Evolutionary conservation across 2,329 filamentous ascomycete genomes (phyloP).

Genomic region (Calonectria honghensis): DNA sequence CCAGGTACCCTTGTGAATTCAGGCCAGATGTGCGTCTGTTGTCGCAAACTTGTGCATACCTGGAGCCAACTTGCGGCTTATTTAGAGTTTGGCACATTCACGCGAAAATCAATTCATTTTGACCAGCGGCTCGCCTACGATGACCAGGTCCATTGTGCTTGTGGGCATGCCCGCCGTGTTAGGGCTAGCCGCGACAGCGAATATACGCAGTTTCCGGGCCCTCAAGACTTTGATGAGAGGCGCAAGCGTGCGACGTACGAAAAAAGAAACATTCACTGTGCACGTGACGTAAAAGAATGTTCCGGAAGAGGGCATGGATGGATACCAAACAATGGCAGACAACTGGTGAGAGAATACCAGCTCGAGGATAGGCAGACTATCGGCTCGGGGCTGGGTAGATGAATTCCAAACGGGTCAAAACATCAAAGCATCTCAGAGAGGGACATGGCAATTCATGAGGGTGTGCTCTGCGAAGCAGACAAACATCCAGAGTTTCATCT

Average conservation of each 20-base stretch:
- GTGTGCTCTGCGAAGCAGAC: conserved; percentile 5
- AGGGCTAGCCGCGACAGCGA: conserved; percentile 13
- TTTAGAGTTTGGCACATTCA: conserved; percentile 21
- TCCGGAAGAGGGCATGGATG: conserved; percentile 24
- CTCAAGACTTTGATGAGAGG: background rate
- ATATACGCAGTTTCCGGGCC: background rate
- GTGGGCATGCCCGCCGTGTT: conserved; percentile 12
- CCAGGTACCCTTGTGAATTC: conserved; percentile 1
- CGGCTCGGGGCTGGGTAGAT: background rate
- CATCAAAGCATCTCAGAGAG: conserved; percentile 4
- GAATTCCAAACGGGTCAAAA: conserved; percentile 17
- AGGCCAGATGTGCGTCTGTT: background rate
- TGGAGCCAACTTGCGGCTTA: conserved; percentile 15
- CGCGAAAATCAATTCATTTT: conserved; percentile 18
- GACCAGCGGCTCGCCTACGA: background rate
- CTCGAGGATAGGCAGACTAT: conserved; percentile 7
- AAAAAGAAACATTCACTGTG: conserved; percentile 5
- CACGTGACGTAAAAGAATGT: conserved; percentile 32
- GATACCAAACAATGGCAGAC: conserved; percentile 20
- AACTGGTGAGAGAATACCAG: conserved; percentile 1
- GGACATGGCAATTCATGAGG: background rate
- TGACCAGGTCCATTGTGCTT: background rate
- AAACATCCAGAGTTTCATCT: conserved; percentile 10
- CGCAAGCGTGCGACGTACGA: background rate
- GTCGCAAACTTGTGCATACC: background rate